These are phyloP conservation scores for Hemileccinum impolitum DNA, from an alignment of 768 basidiomycete species.

Conservation along the genomic window DNA sequence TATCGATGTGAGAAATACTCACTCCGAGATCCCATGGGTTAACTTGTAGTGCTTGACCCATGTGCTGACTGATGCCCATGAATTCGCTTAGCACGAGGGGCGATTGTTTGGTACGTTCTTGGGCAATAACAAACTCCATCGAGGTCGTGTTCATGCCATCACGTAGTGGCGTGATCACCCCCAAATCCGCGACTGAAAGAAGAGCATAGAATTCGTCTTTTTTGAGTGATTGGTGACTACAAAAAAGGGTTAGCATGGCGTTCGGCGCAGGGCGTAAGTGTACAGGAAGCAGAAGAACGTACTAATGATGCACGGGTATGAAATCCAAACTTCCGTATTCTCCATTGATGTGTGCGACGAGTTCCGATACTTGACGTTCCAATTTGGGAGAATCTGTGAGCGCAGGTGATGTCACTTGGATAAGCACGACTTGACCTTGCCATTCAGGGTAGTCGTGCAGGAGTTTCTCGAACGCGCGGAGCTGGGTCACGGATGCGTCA, in stretches of 20 bases:
- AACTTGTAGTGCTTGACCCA: slow-evolving; percentile 84
- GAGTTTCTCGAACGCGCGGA: slow-evolving; percentile 94
- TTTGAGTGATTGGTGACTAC: slow-evolving; percentile 93
- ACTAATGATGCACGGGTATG: slow-evolving; percentile 98
- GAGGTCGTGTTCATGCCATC: slow-evolving; percentile 99
- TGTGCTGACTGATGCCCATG: slow-evolving; percentile 93
- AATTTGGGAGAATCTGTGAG: slow-evolving; percentile 90
- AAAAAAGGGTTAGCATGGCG: neutral
- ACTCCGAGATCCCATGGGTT: slow-evolving; percentile 97
- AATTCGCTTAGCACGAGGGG: slow-evolving; percentile 95
- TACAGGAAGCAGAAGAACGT: slow-evolving; percentile 31
- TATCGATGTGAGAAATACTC: slow-evolving; percentile 22
- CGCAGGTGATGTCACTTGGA: slow-evolving; percentile 86
- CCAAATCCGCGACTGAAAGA: slow-evolving; percentile 88
- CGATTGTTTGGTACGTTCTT: slow-evolving; percentile 76
- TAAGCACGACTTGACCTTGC: slow-evolving; percentile 85
- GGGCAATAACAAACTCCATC: slow-evolving; percentile 97
- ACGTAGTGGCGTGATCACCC: slow-evolving; percentile 90
- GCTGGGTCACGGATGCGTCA: slow-evolving; percentile 37
- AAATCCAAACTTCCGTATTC: slow-evolving; percentile 94
- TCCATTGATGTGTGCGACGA: slow-evolving; percentile 94
- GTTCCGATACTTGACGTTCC: slow-evolving; percentile 88
- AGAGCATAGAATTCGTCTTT: slow-evolving; percentile 98
- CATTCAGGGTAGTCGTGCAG: slow-evolving; percentile 92
- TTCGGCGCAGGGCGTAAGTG: too few species aligned